Percentiles rank a stretch among this genome's conserved stretches.
Evolutionary conservation across 2,329 filamentous ascomycete species (phyloP).

Genomic region (Epichloe sibirici): DNA sequence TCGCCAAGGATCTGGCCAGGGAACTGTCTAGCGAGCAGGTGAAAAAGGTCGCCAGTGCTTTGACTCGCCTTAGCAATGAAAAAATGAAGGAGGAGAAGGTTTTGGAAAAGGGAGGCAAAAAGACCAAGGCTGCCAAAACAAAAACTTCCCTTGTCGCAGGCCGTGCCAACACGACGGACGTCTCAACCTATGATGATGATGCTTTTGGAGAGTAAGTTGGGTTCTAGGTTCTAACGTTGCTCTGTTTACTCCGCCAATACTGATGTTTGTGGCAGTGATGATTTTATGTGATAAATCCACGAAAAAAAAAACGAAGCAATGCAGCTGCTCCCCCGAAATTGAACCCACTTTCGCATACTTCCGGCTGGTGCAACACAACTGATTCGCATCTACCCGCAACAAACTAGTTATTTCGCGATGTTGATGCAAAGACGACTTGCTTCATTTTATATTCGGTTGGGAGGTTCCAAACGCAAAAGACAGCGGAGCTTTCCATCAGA

Average conservation of each 20-base stretch:
- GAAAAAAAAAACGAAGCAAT: neutral
- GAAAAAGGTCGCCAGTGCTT: conserved; percentile 80
- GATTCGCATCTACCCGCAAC: neutral
- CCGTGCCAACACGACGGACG: conserved; percentile 53
- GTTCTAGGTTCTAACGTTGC: too few species aligned
- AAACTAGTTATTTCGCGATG: neutral
- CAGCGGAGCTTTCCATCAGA: neutral
- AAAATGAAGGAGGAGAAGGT: conserved; percentile 98
- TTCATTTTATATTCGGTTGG: neutral
- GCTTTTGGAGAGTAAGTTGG: conserved; percentile 67
- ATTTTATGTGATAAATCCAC: conserved; percentile 52
- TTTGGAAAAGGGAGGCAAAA: conserved; percentile 88
- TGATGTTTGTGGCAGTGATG: conserved; percentile 35
- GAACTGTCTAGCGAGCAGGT: conserved; percentile 87
- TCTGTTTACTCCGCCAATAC: neutral
- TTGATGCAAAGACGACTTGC: neutral
- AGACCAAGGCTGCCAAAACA: conserved; percentile 90
- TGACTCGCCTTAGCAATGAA: conserved; percentile 91
- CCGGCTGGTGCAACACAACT: neutral
- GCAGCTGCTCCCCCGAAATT: neutral
- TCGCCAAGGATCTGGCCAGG: conserved; percentile 74
- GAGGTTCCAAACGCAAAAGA: neutral
- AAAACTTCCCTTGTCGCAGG: conserved; percentile 70
- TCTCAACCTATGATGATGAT: conserved; percentile 68
- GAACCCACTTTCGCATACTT: neutral